Evolutionary conservation across 257 asterid genomes (phyloP).

Genomic region (Solanum tacnaense): DNA sequence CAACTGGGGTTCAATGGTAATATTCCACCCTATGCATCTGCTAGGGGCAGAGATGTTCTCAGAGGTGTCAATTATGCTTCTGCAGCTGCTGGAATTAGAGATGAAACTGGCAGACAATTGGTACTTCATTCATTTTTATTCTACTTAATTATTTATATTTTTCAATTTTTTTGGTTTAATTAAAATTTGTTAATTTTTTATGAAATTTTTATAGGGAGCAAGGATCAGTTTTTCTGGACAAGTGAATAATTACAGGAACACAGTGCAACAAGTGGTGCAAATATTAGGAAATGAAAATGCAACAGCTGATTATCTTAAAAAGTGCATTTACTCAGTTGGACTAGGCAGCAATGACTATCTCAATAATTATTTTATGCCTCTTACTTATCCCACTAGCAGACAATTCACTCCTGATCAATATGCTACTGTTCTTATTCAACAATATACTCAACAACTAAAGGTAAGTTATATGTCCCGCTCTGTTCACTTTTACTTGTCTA

Average conservation of each 20-base stretch:
- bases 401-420: slow-evolving; percentile 27
- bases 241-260: slow-evolving; percentile 1
- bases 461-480: not conserved
- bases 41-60: slow-evolving; percentile 11
- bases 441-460: slow-evolving; percentile 28
- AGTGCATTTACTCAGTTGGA: slow-evolving; percentile 9
- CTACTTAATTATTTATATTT: too few species aligned
- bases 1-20: slow-evolving; percentile 18
- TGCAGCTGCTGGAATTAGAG: slow-evolving; percentile 33
- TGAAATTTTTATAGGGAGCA: not conserved
- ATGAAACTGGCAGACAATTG: slow-evolving; percentile 14
- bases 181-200: not conserved
- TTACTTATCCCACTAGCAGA: not conserved
- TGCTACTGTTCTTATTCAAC: slow-evolving; percentile 36
- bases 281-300: not conserved
- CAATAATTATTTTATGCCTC: slow-evolving; percentile 19
- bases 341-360: slow-evolving; percentile 27
- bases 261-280: not conserved
- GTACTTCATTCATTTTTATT: not conserved
- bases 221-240: slow-evolving; percentile 5
- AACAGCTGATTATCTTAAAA: not conserved
- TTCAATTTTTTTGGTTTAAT: not conserved
- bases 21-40: slow-evolving; percentile 30
- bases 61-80: slow-evolving; percentile 48
- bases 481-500: not conserved